Conservation (phyloP, 768 basidiomycete genomes). For the Phylloporus arenicola region DNA sequence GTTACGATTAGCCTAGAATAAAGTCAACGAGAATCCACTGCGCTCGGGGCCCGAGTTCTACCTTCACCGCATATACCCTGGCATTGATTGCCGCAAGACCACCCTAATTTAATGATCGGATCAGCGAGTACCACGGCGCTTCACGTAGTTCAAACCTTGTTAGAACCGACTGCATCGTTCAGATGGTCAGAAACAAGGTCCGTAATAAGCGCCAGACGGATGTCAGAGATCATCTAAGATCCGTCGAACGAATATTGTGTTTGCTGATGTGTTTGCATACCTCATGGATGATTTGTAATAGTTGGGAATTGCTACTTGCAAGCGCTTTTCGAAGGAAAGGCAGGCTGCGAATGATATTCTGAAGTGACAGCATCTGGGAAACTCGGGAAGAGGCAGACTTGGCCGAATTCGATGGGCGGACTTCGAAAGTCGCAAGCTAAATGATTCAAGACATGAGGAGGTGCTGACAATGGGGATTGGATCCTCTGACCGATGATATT, state of each 20-base stretch:
- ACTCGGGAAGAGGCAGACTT: slow-evolving; percentile 67
- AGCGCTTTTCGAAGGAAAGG: slow-evolving; percentile 62
- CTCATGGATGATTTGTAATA: slow-evolving; percentile 58
- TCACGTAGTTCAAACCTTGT: slow-evolving; percentile 45
- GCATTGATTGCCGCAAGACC: slow-evolving; percentile 72
- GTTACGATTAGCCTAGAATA: slow-evolving; percentile 62
- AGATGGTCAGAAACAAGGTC: slow-evolving; percentile 53
- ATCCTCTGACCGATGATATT: slow-evolving; percentile 52
- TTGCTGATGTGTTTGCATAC: slow-evolving; percentile 31
- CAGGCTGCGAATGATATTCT: slow-evolving; percentile 63
- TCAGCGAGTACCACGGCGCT: not conserved
- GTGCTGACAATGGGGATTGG: not conserved
- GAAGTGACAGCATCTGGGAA: slow-evolving; percentile 73
- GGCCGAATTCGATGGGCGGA: slow-evolving; percentile 45
- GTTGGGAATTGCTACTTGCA: slow-evolving; percentile 47
- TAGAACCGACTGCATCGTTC: slow-evolving; percentile 62
- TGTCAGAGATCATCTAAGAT: slow-evolving; percentile 67
- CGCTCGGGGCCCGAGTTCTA: slow-evolving; percentile 8
- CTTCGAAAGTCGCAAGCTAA: slow-evolving; percentile 67
- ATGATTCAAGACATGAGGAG: not conserved
- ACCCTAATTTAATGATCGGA: slow-evolving; percentile 37
- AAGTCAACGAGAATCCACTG: not conserved
- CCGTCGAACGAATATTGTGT: not conserved
- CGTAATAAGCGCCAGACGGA: slow-evolving; percentile 61
- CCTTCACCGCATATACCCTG: slow-evolving; percentile 86